Evolutionary conservation across 2,329 filamentous ascomycete species (phyloP).

Genomic region (Diplodia seriata): DNA sequence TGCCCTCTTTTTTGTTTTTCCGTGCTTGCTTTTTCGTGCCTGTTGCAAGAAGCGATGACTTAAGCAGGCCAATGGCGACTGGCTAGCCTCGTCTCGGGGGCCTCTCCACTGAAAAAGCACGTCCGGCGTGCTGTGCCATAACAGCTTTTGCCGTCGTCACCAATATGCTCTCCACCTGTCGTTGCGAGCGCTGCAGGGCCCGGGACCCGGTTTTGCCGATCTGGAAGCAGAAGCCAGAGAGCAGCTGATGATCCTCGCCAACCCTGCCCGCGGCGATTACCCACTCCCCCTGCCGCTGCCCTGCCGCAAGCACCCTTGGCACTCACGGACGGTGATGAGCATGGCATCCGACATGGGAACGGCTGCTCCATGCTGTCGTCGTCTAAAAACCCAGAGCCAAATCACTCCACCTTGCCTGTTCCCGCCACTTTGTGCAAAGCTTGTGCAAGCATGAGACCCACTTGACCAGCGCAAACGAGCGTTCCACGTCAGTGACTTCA

Average conservation of each 20-base stretch:
- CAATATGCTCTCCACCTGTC: not conserved
- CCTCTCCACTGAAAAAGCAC: not conserved
- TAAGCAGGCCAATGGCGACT: not conserved
- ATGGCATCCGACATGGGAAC: not conserved
- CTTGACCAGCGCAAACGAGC: not conserved
- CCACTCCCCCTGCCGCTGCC: not conserved
- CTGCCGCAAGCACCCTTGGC: not conserved
- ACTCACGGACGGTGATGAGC: conserved; percentile 8
- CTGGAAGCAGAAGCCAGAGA: not conserved
- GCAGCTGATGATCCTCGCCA: conserved; percentile 25
- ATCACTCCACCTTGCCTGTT: not conserved
- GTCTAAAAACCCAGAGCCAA: not conserved
- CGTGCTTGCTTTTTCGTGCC: conserved; percentile 9
- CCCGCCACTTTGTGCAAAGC: not conserved
- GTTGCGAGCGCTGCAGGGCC: not conserved
- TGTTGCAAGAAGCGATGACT: not conserved
- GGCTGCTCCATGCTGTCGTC: not conserved
- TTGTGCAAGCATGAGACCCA: not conserved
- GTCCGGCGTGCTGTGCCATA: not conserved
- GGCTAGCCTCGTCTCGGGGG: not conserved
- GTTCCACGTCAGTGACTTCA: conserved; percentile 1
- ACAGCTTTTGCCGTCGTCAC: not conserved
- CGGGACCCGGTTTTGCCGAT: conserved; percentile 7
- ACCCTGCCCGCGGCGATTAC: conserved; percentile 8
- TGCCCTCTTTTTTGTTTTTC: not conserved